phyloP scores from a whole-genome alignment of 805 yeast species.

The Wickerhamiella nectarea region DNA sequence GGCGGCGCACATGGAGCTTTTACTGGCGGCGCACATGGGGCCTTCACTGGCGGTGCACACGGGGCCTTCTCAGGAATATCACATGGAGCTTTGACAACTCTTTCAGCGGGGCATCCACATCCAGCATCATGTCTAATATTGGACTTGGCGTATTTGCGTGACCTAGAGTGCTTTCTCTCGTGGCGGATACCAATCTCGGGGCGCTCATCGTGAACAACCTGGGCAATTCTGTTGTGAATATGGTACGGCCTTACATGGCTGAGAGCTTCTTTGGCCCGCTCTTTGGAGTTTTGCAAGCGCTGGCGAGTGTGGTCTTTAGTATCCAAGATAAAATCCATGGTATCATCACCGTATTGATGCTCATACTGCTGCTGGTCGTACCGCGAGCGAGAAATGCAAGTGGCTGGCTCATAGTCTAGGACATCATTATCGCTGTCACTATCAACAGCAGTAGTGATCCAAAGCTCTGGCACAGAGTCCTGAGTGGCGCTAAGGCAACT shows the following conservation, averaged over 20 bases:
- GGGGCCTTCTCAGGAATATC: not conserved
- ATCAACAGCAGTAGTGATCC: not conserved
- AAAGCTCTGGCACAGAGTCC: not conserved
- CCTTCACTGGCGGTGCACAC: not conserved
- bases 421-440: not conserved
- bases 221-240: not conserved
- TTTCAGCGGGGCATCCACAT: not conserved
- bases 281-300: not conserved
- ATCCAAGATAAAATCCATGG: not conserved
- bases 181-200: not conserved
- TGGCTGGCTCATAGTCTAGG: not conserved
- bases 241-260: not conserved
- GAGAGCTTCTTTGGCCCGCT: not conserved
- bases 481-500: not conserved
- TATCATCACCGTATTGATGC: not conserved
- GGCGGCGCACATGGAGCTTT: constrained; percentile 2
- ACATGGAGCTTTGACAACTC: not conserved
- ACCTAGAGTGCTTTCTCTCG: not conserved
- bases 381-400: not conserved
- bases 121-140: not conserved
- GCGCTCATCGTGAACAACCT: not conserved
- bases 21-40: constrained; percentile 1
- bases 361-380: not conserved
- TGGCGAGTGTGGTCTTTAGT: not conserved
- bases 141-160: not conserved